phyloP scores from a whole-genome alignment of 2,329 filamentous ascomycete species.

The Fusarium globosum region DNA sequence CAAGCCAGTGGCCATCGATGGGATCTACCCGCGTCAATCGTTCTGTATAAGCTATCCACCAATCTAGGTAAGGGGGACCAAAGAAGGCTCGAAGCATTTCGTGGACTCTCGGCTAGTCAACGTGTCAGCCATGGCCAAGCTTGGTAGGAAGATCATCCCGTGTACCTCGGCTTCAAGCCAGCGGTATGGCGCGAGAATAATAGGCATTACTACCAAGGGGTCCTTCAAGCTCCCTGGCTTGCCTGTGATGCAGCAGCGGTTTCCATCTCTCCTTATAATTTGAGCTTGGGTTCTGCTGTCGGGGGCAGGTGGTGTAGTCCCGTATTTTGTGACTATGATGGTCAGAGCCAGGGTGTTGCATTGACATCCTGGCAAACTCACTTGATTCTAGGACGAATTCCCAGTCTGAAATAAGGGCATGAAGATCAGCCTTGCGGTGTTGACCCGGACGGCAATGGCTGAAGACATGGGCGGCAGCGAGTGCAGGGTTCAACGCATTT shows the following conservation, averaged over 20 bases:
- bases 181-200: not conserved
- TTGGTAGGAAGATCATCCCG: not conserved
- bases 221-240: not conserved
- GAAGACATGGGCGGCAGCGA: not conserved
- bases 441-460: fast-evolving
- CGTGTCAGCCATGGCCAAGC: not conserved
- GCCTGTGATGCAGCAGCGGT: not conserved
- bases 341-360: fast-evolving
- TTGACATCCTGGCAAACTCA: fast-evolving
- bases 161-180: not conserved
- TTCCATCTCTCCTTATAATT: not conserved
- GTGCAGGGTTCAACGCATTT: fast-evolving
- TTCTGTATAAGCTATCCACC: too few species aligned
- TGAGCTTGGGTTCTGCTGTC: not conserved
- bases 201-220: not conserved
- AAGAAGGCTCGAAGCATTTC: not conserved
- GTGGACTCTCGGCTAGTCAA: not conserved
- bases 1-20: not conserved
- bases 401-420: not conserved
- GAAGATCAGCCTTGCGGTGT: fast-evolving
- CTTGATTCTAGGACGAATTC: fast-evolving
- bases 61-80: not conserved
- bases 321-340: not conserved
- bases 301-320: not conserved
- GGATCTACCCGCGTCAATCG: not conserved